These are phyloP conservation scores for Stereum hirsutum DNA, from an alignment of 1,284 basidiomycete species.

Conservation along the genomic window DNA sequence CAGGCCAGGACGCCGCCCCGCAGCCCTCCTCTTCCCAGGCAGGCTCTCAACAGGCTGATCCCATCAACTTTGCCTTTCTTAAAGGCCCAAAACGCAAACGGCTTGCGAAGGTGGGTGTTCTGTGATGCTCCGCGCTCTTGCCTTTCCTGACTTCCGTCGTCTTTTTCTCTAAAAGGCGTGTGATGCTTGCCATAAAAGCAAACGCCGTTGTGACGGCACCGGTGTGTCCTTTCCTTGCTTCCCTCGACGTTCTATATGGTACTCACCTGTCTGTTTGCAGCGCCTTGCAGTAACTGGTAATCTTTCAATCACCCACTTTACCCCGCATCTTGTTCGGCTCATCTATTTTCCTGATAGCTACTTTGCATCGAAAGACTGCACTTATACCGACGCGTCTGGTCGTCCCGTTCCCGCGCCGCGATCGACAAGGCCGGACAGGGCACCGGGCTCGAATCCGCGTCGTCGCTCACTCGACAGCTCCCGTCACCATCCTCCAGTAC, in stretches of 20 bases:
- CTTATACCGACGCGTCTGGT: slow-evolving; percentile 72
- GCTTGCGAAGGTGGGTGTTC: slow-evolving; percentile 40
- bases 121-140: slow-evolving; percentile 5
- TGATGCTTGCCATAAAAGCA: slow-evolving; percentile 76
- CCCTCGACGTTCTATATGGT: neutral
- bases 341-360: slow-evolving; percentile 35
- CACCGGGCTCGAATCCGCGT: slow-evolving; percentile 6
- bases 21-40: slow-evolving; percentile 9
- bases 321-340: neutral
- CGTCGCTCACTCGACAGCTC: too few relatives aligned
- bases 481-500: slow-evolving; percentile 6
- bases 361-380: slow-evolving; percentile 72
- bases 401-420: slow-evolving; percentile 67
- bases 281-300: slow-evolving; percentile 72
- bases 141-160: slow-evolving; percentile 4
- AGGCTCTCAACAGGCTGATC: slow-evolving; percentile 10
- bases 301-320: neutral
- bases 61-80: slow-evolving; percentile 22
- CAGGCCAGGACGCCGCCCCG: too few relatives aligned
- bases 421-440: slow-evolving; percentile 15
- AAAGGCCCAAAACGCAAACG: slow-evolving; percentile 29
- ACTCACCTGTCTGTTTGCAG: slow-evolving; percentile 22
- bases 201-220: slow-evolving; percentile 74
- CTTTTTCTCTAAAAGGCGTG: slow-evolving; percentile 44
- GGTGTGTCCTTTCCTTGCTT: slow-evolving; percentile 32